Conservation (phyloP, 2,329 filamentous ascomycete genomes). For the Xylaria polymorpha region DNA sequence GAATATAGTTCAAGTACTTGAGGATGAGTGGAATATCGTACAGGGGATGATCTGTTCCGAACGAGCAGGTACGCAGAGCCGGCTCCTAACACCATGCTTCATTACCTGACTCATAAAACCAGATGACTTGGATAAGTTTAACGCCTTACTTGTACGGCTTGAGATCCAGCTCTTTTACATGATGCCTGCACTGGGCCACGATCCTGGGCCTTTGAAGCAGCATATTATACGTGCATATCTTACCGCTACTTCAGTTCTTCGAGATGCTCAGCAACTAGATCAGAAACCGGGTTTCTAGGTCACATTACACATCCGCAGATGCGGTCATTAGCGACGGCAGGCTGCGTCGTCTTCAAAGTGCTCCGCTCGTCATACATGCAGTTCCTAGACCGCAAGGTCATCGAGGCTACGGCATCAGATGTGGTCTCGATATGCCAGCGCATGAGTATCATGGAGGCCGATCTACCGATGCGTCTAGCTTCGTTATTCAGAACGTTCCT, state of each 20-base stretch:
- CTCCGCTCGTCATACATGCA: constrained; percentile 58
- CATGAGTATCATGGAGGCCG: constrained; percentile 61
- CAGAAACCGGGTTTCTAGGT: constrained; percentile 51
- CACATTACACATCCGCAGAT: constrained; percentile 64
- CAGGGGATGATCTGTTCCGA: constrained; percentile 59
- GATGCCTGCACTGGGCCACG: constrained; percentile 56
- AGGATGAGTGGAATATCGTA: constrained; percentile 64
- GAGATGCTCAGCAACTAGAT: constrained; percentile 58
- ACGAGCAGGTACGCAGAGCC: constrained; percentile 57
- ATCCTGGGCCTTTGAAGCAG: constrained; percentile 55
- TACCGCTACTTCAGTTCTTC: constrained; percentile 60
- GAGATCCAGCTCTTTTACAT: constrained; percentile 67
- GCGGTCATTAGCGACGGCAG: constrained; percentile 59
- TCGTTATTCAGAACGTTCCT: constrained; percentile 61
- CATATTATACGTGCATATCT: constrained; percentile 61
- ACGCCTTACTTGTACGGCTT: constrained; percentile 61
- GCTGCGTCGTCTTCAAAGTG: constrained; percentile 59
- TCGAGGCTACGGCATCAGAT: constrained; percentile 42
- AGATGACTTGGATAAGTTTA: constrained; percentile 61
- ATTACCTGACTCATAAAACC: constrained; percentile 30
- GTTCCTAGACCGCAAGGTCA: constrained; percentile 41
- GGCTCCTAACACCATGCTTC: neutral
- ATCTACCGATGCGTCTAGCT: constrained; percentile 59
- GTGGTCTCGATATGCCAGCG: constrained; percentile 53
- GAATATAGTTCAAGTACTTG: constrained; percentile 60